Percentiles rank a stretch among this genome's conserved stretches.
Evolutionary conservation across 345 rosid species (phyloP).

Genomic region (Aegle marmelos): DNA sequence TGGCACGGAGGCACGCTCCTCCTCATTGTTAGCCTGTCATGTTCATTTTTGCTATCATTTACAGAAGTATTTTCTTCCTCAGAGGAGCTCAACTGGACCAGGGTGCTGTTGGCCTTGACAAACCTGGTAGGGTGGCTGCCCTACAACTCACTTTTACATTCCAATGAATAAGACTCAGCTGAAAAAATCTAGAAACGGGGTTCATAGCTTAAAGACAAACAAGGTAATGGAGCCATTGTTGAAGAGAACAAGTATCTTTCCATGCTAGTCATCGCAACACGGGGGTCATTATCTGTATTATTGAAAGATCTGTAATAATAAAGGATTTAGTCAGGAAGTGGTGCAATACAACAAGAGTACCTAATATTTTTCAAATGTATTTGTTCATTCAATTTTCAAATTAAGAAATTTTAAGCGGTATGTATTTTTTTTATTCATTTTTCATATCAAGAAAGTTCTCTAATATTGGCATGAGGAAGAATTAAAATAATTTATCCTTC

Average conservation of each 20-base stretch:
- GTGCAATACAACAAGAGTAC: background rate
- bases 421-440: no score
- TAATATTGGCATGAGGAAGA: no score
- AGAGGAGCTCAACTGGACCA: slow-evolving; percentile 12
- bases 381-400: no score
- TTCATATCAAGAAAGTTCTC: no score
- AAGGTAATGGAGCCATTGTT: background rate
- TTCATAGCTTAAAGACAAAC: slow-evolving; percentile 19
- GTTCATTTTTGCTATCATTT: slow-evolving; percentile 12
- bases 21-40: slow-evolving; percentile 7
- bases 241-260: slow-evolving; percentile 15
- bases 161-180: slow-evolving; percentile 7
- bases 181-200: slow-evolving; percentile 20
- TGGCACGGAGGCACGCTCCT: no score
- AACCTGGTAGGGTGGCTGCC: background rate
- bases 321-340: background rate
- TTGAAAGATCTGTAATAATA: background rate
- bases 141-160: slow-evolving; percentile 11
- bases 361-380: background rate
- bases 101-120: slow-evolving; percentile 8
- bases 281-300: background rate
- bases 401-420: no score
- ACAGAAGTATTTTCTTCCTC: slow-evolving; percentile 12
- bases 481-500: no score
- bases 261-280: slow-evolving; percentile 6